Evolutionary conservation across 1,139 yeast species (phyloP), one percentile per base, ranked within the genome.

Genomic region (Nakaseomyces delphensis): DNA sequence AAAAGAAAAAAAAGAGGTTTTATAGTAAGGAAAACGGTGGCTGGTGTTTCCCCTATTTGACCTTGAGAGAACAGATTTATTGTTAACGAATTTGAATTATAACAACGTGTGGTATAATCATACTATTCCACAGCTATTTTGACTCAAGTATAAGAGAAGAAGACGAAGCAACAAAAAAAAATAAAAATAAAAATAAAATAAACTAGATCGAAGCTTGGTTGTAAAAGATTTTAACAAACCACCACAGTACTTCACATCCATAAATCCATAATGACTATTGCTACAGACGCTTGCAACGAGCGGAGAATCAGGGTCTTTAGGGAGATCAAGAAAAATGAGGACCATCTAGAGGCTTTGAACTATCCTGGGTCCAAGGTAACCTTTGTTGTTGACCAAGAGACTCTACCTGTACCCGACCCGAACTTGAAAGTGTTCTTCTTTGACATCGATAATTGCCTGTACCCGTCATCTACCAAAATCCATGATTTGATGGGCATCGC

Each of bases 401-500:
- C 31, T 5, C 46, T 15, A 43, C 64, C 59, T 1, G 31, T 37
- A 24, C 52, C 61, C 14, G 50, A 52, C 39, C 51, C 60, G 8
- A 45, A 56, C 39, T 31, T 51, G 24, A 57, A 49, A 23, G 81
- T 6, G 62, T 62, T 91, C 64, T 86, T 77, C 62, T 91, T 89
- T 56, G 98, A 89, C 60, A 84, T 91, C 42, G 97, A 91, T 63
- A 91, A 91, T 63, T 85, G 95, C 54, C 71, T 91, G 41, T 91
- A 91, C 63, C 73, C 75, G 42, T 69, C 87, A 51, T 76, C 85
- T 1, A 75, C 84, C 31, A 69, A 71, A 56, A 83, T 91, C 52
- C 93, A 83, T 54, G 91, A 83, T 51, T 61, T 85, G 66, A 91
- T 89, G 96, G 94, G 83, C 56, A 77, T 73, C 21, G 79, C 80